Evolutionary conservation across 176 grass and related monocot species (phyloP).

Genomic region (Aegilops umbellulata): DNA sequence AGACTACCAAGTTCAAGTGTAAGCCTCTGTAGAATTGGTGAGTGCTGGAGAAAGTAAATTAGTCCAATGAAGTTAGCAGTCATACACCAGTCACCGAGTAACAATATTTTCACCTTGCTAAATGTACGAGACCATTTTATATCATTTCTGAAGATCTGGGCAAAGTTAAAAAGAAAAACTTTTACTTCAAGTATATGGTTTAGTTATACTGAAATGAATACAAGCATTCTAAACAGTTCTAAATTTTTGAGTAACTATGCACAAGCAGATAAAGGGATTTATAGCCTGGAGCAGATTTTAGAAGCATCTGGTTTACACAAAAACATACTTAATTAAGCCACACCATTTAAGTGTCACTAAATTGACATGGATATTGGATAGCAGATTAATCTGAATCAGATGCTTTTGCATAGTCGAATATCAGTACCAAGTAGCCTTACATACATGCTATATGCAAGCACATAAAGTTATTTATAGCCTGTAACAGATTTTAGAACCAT

Average conservation of each 20-base stretch:
- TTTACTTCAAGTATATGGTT: neutral
- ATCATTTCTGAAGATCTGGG: neutral
- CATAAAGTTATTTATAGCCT: too few species aligned
- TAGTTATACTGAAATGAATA: neutral
- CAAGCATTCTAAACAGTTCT: neutral
- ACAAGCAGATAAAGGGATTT: neutral
- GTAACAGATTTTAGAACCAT: too few species aligned
- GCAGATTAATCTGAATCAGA: neutral
- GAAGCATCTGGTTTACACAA: neutral
- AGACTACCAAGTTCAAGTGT: neutral
- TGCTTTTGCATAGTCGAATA: neutral
- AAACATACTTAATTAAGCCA: neutral
- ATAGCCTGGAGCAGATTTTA: neutral
- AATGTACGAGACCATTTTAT: neutral
- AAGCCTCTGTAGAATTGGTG: neutral
- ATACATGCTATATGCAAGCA: neutral
- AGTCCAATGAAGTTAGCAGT: neutral
- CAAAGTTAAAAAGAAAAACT: neutral
- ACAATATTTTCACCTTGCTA: neutral
- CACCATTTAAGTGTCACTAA: neutral
- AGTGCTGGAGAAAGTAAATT: conserved; percentile 8
- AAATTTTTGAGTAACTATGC: neutral
- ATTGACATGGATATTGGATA: neutral
- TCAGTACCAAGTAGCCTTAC: neutral
- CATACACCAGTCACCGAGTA: neutral